Conservation (phyloP, 805 yeast genomes). For the Pichia sporocuriosa region DNA sequence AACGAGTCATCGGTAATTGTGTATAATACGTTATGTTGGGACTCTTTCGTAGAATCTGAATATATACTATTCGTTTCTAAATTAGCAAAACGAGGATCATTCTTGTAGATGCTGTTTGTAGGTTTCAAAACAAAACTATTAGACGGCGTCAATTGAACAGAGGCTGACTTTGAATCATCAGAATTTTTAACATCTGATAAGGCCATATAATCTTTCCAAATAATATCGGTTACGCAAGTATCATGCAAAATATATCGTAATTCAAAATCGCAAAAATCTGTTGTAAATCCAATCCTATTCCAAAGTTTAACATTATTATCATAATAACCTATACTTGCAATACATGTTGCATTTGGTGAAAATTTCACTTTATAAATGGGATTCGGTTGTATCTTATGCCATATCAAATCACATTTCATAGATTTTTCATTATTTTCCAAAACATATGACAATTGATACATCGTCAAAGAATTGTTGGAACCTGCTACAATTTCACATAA, state of each 20-base stretch:
- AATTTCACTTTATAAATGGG: conserved; percentile 53
- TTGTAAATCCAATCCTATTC: conserved; percentile 66
- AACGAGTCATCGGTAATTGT: conserved; percentile 55
- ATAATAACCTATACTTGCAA: conserved; percentile 56
- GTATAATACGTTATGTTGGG: conserved; percentile 46
- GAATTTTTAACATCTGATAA: conserved; percentile 7
- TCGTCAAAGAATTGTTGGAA: conserved; percentile 39
- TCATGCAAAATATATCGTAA: conserved; percentile 64
- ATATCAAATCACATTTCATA: conserved; percentile 27
- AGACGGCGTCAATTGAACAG: conserved; percentile 8
- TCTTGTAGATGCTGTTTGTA: conserved; percentile 25
- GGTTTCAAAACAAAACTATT: conserved; percentile 21
- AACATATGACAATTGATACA: conserved; percentile 43
- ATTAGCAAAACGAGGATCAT: conserved; percentile 11
- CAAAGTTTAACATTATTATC: conserved; percentile 72
- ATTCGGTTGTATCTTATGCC: conserved; percentile 50
- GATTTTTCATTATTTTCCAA: conserved; percentile 15
- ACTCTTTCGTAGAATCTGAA: conserved; percentile 4
- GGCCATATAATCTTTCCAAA: conserved; percentile 42
- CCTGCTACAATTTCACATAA: conserved; percentile 56
- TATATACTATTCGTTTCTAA: conserved; percentile 6
- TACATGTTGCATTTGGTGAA: conserved; percentile 60
- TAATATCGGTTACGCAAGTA: conserved; percentile 43
- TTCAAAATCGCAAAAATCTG: conserved; percentile 58
- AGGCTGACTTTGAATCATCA: background rate